phyloP scores from a whole-genome alignment of 768 basidiomycete genomes.

The Polyporus arcularius region DNA sequence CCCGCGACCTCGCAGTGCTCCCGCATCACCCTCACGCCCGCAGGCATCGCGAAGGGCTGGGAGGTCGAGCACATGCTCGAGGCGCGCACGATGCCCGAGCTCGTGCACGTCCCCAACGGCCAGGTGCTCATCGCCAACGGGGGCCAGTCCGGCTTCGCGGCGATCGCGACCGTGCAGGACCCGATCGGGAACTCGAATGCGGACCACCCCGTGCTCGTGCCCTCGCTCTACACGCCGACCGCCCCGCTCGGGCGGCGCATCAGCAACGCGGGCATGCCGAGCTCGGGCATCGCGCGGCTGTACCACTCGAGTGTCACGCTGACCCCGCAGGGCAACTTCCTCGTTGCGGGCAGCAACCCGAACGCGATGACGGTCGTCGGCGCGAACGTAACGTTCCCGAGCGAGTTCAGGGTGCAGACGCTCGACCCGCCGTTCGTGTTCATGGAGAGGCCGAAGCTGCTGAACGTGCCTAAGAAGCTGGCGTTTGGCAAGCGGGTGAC shows the following conservation, averaged over 20 bases:
- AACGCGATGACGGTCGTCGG: constrained; percentile 72
- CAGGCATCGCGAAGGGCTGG: constrained; percentile 72
- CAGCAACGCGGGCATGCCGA: constrained; percentile 54
- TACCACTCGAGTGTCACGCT: constrained; percentile 84
- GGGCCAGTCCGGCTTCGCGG: constrained; percentile 69
- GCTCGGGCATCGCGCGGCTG: constrained; percentile 70
- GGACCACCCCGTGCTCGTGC: constrained; percentile 65
- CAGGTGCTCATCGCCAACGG: constrained; percentile 77
- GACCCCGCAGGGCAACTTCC: constrained; percentile 67
- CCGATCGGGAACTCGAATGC: constrained; percentile 80
- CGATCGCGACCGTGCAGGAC: constrained; percentile 71
- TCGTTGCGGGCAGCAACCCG: constrained; percentile 85
- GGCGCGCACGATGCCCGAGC: constrained; percentile 76
- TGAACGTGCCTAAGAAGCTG: constrained; percentile 36
- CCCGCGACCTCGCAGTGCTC: constrained; percentile 74
- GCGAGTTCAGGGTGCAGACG: constrained; percentile 89
- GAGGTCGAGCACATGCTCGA: constrained; percentile 73
- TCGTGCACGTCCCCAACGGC: constrained; percentile 79
- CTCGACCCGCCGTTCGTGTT: constrained; percentile 82
- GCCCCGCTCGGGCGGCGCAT: constrained; percentile 61
- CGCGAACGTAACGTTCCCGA: constrained; percentile 56
- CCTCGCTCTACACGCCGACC: constrained; percentile 67
- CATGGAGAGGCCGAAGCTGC: constrained; percentile 56
- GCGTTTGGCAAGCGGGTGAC: constrained; percentile 48
- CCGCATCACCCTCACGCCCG: constrained; percentile 62